phyloP scores from a whole-genome alignment of 345 rosid genomes.

The Schrenkiella parvula region DNA sequence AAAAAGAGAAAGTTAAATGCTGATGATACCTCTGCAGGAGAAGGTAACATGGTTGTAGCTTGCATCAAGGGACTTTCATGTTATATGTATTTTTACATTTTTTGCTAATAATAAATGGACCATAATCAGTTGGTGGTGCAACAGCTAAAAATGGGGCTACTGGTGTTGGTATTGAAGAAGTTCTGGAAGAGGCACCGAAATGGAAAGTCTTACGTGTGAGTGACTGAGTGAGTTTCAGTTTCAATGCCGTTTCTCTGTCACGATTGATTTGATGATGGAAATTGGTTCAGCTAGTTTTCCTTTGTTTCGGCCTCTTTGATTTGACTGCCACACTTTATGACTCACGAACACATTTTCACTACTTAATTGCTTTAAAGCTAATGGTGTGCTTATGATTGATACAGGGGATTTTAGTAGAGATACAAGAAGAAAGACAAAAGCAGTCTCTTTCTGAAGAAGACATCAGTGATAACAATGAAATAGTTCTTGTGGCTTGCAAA shows the following conservation, averaged over 20 bases:
- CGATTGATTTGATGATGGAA: neutral
- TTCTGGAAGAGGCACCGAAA: slow-evolving; percentile 83
- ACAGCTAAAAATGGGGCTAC: slow-evolving; percentile 26
- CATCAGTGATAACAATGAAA: slow-evolving; percentile 46
- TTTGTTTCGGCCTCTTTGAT: neutral
- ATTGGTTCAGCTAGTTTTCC: neutral
- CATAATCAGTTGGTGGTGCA: slow-evolving; percentile 39
- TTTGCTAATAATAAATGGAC: slow-evolving; percentile 1
- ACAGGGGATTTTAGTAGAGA: slow-evolving; percentile 86
- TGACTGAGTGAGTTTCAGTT: slow-evolving; percentile 53
- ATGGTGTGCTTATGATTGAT: slow-evolving; percentile 11
- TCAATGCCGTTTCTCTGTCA: slow-evolving; percentile 29
- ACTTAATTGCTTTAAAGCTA: neutral
- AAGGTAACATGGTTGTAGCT: slow-evolving; percentile 21
- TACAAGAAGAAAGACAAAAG: slow-evolving; percentile 72
- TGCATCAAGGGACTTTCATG: neutral
- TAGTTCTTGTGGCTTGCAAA: slow-evolving; percentile 87
- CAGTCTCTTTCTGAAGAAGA: slow-evolving; percentile 40
- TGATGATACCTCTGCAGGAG: slow-evolving; percentile 21
- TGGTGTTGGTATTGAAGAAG: slow-evolving; percentile 55
- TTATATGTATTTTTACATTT: neutral
- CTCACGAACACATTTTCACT: neutral
- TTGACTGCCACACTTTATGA: neutral
- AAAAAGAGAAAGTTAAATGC: slow-evolving; percentile 64
- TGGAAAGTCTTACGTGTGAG: slow-evolving; percentile 99